A percentile compares a stretch with the other conserved stretches of the same genome.
phyloP scores from a whole-genome alignment of 2,329 filamentous ascomycete genomes.

The Rhinocladiella similis region DNA sequence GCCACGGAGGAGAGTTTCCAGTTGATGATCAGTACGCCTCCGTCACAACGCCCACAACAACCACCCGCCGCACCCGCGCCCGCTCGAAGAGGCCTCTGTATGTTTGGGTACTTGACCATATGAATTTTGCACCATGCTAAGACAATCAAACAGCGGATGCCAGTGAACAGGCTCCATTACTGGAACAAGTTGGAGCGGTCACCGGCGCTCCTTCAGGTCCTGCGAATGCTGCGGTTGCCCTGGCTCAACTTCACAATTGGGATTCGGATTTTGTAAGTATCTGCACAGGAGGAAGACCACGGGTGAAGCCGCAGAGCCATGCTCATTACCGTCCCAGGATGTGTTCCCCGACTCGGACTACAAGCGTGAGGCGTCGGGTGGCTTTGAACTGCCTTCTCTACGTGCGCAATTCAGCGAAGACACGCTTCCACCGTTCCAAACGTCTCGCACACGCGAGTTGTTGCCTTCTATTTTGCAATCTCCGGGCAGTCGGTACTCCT shows the following conservation, averaged over 20 bases:
- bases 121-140: conserved; percentile 25
- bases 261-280: conserved; percentile 72
- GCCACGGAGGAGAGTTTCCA: conserved; percentile 97
- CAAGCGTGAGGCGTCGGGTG: conserved; percentile 61
- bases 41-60: conserved; percentile 66
- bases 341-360: conserved; percentile 72
- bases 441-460: conserved; percentile 67
- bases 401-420: conserved; percentile 71
- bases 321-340: conserved; percentile 52
- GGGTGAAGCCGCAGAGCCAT: conserved; percentile 12
- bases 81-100: conserved; percentile 28
- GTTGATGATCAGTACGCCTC: conserved; percentile 91
- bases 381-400: conserved; percentile 71
- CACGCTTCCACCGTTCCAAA: conserved; percentile 64
- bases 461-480: conserved; percentile 76
- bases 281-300: conserved; percentile 3
- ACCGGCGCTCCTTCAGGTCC: conserved; percentile 70
- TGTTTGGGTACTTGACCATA: conserved; percentile 30
- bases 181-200: conserved; percentile 66
- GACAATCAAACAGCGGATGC: conserved; percentile 48
- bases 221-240: conserved; percentile 77
- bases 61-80: conserved; percentile 36
- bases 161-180: conserved; percentile 64
- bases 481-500: conserved; percentile 84
- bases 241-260: conserved; percentile 83